Evolutionary conservation across 805 yeast species (phyloP).

Genomic region (Candida xyloterini): DNA sequence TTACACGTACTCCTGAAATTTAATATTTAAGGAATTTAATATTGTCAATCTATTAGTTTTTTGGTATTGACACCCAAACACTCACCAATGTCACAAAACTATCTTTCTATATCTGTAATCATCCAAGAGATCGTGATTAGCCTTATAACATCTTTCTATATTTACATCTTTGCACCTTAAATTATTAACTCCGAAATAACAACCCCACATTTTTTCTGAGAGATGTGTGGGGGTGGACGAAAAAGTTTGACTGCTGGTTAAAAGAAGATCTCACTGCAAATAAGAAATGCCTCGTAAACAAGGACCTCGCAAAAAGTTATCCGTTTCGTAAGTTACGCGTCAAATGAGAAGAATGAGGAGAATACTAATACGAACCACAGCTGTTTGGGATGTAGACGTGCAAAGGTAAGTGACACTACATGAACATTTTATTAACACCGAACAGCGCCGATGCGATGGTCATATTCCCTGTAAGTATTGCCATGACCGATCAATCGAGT

Average conservation of each 20-base stretch:
- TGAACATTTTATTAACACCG: neutral
- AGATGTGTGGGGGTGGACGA: neutral
- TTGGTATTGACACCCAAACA: neutral
- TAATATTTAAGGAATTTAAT: too few relatives aligned
- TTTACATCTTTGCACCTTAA: neutral
- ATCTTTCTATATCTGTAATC: too few relatives aligned
- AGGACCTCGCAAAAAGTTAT: conserved; percentile 10
- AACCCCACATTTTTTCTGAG: neutral
- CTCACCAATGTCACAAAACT: neutral
- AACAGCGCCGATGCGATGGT: conserved; percentile 12
- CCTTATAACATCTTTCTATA: too few relatives aligned
- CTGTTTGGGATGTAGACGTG: conserved; percentile 6
- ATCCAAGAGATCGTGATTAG: too few relatives aligned
- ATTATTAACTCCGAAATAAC: neutral
- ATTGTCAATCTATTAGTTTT: too few relatives aligned
- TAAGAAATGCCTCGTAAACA: conserved; percentile 11
- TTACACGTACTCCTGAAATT: neutral
- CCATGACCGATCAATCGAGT: neutral
- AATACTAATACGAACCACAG: conserved; percentile 1
- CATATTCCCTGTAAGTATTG: conserved; percentile 8
- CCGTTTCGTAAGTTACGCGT: conserved; percentile 9
- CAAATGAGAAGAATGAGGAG: too few relatives aligned
- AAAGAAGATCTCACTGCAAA: too few relatives aligned
- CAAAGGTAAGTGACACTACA: conserved; percentile 6
- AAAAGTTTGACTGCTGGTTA: too few relatives aligned